Conservation (phyloP, 352 stramenopile genomes). For the Globisporangium splendens region DNA sequence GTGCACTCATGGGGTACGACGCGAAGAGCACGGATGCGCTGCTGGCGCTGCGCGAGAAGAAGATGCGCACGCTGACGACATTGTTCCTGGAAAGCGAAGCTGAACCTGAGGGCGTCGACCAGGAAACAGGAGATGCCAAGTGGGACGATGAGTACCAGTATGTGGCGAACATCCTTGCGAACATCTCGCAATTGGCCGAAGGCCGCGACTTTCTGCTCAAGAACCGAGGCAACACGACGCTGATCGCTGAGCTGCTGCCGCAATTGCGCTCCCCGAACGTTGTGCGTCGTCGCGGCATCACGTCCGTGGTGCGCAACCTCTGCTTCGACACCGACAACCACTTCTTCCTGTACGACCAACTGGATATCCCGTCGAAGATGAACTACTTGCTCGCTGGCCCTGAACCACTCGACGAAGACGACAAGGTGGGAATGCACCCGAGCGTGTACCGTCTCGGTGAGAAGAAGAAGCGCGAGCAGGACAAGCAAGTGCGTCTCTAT, state of each 20-base stretch:
- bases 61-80: slow-evolving; percentile 73
- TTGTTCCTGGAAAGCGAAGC: slow-evolving; percentile 70
- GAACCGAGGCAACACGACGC: slow-evolving; percentile 58
- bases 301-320: slow-evolving; percentile 72
- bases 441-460: slow-evolving; percentile 68
- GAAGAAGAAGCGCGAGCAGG: slow-evolving; percentile 84
- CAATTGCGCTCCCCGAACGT: slow-evolving; percentile 83
- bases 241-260: slow-evolving; percentile 60
- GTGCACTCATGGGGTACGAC: slow-evolving; percentile 63
- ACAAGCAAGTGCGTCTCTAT: slow-evolving; percentile 63
- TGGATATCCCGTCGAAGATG: slow-evolving; percentile 81
- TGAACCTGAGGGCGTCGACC: slow-evolving; percentile 73
- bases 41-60: slow-evolving; percentile 67
- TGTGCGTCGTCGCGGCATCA: slow-evolving; percentile 68
- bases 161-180: slow-evolving; percentile 80
- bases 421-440: slow-evolving; percentile 80
- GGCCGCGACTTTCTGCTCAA: slow-evolving; percentile 76
- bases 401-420: slow-evolving; percentile 70
- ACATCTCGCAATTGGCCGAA: slow-evolving; percentile 82
- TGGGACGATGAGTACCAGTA: slow-evolving; percentile 90
- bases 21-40: slow-evolving; percentile 37
- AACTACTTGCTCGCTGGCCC: slow-evolving; percentile 70
- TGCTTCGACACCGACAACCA: slow-evolving; percentile 88
- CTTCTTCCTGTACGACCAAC: slow-evolving; percentile 85
- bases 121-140: slow-evolving; percentile 63